These are phyloP conservation scores for Colletotrichum abscissum DNA, from an alignment of 2,329 filamentous ascomycete genomes.

Conservation along the genomic window DNA sequence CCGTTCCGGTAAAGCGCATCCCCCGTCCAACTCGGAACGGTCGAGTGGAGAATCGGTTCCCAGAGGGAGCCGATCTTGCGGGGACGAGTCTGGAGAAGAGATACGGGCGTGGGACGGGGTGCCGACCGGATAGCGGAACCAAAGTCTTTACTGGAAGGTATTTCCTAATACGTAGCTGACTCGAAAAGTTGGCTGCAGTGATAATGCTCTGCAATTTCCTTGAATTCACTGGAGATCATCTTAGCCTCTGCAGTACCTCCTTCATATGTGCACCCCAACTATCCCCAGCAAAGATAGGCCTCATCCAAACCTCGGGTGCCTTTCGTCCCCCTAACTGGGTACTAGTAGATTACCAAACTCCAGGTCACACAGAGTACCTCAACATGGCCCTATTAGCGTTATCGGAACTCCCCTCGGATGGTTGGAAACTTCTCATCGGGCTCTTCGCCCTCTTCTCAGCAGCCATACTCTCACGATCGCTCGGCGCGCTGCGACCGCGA, in stretches of 20 bases:
- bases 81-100: conserved; percentile 18
- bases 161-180: not conserved
- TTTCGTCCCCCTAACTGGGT: not conserved
- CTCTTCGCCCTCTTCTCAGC: conserved; percentile 19
- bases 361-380: not conserved
- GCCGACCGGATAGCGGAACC: not conserved
- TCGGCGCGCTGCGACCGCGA: not conserved
- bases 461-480: conserved; percentile 1
- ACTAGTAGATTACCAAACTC: not conserved
- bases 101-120: conserved; percentile 2
- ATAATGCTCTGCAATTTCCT: conserved; percentile 1
- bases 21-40: conserved; percentile 23
- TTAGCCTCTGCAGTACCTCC: not conserved
- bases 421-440: conserved; percentile 16
- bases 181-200: not conserved
- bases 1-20: conserved; percentile 20
- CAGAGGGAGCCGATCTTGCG: conserved; percentile 14
- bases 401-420: not conserved
- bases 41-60: conserved; percentile 19
- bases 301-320: not conserved
- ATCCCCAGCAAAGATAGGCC: not conserved
- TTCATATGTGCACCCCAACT: not conserved
- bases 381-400: conserved; percentile 9
- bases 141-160: not conserved
- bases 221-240: not conserved